Evolutionary conservation across 352 stramenopile species (phyloP).

Genomic region (Globisporangium cystogenes): DNA sequence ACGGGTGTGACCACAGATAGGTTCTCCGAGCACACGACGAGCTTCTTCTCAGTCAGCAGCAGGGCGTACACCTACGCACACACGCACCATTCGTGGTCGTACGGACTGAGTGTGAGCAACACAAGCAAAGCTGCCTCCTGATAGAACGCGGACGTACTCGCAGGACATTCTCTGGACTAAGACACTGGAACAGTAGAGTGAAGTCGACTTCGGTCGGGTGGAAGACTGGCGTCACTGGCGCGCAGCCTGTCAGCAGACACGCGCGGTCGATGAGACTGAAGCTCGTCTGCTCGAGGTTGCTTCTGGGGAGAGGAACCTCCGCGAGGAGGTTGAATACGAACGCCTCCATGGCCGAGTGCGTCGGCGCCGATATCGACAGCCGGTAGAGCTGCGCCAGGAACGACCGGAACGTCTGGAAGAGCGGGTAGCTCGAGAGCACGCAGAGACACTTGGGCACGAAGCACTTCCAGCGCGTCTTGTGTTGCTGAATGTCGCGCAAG

Average conservation of each 20-base stretch:
- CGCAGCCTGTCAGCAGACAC: constrained; percentile 28
- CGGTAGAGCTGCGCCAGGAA: constrained; percentile 46
- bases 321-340: constrained; percentile 55
- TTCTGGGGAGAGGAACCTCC: constrained; percentile 31
- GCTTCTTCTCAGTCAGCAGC: constrained; percentile 64
- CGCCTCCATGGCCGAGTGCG: constrained; percentile 26
- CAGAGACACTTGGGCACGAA: constrained; percentile 65
- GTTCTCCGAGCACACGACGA: constrained; percentile 54
- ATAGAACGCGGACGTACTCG: constrained; percentile 23
- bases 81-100: not conserved
- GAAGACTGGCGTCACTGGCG: constrained; percentile 21
- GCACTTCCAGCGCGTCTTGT: constrained; percentile 40
- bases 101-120: not conserved
- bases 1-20: constrained; percentile 54
- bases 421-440: constrained; percentile 43
- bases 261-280: constrained; percentile 33
- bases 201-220: constrained; percentile 63
- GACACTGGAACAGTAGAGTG: constrained; percentile 59
- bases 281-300: constrained; percentile 21
- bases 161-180: constrained; percentile 59
- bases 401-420: constrained; percentile 50
- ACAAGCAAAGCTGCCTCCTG: not conserved
- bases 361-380: constrained; percentile 23
- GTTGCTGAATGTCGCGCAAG: constrained; percentile 63
- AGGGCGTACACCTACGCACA: constrained; percentile 36